Conservation (phyloP, 169 alveolate species). For the Plasmodium coatneyi region DNA sequence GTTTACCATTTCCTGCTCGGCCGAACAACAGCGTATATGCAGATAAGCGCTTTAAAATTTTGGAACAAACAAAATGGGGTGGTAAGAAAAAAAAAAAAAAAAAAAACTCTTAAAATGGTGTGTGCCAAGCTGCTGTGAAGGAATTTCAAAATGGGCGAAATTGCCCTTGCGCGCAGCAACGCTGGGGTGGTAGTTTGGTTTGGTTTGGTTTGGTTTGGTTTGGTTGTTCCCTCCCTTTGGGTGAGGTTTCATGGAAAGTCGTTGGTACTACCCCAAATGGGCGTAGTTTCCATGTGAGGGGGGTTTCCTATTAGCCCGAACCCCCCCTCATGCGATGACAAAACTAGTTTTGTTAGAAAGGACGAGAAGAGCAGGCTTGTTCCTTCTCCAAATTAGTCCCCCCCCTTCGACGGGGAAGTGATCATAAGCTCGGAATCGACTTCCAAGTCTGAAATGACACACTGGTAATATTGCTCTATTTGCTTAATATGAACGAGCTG, state of each 20-base stretch:
- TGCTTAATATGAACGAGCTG: constrained; percentile 82
- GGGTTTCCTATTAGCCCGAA: not conserved
- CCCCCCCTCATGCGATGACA: too few relatives aligned
- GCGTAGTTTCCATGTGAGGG: not conserved
- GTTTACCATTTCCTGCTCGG: not conserved
- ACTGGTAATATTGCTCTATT: constrained; percentile 80
- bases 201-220: too few relatives aligned
- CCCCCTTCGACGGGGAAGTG: constrained; percentile 30
- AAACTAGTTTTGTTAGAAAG: too few relatives aligned
- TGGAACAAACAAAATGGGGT: not conserved
- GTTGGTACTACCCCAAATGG: too few relatives aligned
- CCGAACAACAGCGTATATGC: not conserved
- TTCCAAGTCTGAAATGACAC: constrained; percentile 62
- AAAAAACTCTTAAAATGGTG: not conserved
- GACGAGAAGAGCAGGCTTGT: too few relatives aligned
- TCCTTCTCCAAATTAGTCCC: not conserved
- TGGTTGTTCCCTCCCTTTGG: too few relatives aligned
- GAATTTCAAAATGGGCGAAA: constrained; percentile 54
- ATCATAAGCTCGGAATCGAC: constrained; percentile 71
- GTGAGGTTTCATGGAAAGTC: too few relatives aligned
- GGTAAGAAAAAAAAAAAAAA: not conserved
- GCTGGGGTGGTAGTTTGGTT: not conserved
- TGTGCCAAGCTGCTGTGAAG: not conserved
- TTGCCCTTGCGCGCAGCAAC: constrained; percentile 53
- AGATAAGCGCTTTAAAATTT: not conserved